These are phyloP conservation scores for Quercus parvula DNA, from an alignment of 306 rosid species.

Conservation along the genomic window DNA sequence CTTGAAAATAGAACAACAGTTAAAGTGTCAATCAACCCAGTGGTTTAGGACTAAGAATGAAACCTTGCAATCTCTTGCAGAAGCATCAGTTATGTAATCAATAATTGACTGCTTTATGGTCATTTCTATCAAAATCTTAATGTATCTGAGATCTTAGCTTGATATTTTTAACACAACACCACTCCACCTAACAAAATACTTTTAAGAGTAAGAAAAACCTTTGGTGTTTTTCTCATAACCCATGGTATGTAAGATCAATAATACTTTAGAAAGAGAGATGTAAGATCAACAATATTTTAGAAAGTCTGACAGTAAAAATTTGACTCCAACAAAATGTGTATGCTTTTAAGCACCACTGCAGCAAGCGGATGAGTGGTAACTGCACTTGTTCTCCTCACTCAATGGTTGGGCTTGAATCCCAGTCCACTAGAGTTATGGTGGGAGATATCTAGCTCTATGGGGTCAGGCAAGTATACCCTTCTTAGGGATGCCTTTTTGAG, in stretches of 20 bases:
- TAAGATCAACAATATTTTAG: background rate
- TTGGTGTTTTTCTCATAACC: background rate
- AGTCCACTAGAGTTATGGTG: too few species aligned
- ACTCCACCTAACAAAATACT: background rate
- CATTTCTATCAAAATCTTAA: background rate
- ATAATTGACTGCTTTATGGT: background rate
- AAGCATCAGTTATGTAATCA: background rate
- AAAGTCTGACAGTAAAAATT: background rate
- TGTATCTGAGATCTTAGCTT: background rate
- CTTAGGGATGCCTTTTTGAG: too few species aligned
- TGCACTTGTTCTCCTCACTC: too few species aligned
- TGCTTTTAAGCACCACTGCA: background rate
- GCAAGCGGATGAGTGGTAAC: too few species aligned
- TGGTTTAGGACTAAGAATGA: background rate
- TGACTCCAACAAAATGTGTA: background rate
- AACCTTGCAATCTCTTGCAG: background rate
- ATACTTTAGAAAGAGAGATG: background rate
- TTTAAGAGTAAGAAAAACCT: background rate
- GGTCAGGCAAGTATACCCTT: too few species aligned
- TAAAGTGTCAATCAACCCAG: slow-evolving; percentile 12
- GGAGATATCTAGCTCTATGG: too few species aligned
- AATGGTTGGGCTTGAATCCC: too few species aligned
- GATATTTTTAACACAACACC: background rate
- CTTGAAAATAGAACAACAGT: slow-evolving; percentile 45
- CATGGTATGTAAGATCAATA: background rate